Percentiles rank a stretch among this genome's conserved stretches.
Evolutionary conservation across 345 rosid species (phyloP).

Genomic region (Rubroshorea leprosula): DNA sequence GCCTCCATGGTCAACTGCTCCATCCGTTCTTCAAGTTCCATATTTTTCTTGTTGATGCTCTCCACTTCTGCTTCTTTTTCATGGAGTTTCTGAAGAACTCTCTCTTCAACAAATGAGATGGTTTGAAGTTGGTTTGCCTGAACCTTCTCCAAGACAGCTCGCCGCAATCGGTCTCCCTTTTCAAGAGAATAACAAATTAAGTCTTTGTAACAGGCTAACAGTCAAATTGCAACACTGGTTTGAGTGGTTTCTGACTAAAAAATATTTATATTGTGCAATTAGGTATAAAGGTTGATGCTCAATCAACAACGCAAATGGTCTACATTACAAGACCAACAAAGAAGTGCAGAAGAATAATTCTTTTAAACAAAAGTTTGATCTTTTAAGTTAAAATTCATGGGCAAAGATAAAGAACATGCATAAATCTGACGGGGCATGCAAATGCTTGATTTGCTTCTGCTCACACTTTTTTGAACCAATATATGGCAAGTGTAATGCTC

Average conservation of each 20-base stretch:
- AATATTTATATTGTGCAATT: too few relatives aligned
- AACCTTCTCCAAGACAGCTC: constrained; percentile 50
- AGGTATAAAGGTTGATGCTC: too few relatives aligned
- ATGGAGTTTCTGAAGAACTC: constrained; percentile 46
- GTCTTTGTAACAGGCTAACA: neutral
- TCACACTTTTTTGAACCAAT: neutral
- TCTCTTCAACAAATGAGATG: constrained; percentile 54
- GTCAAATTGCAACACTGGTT: neutral
- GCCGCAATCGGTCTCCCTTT: constrained; percentile 59
- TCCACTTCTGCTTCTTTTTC: constrained; percentile 75
- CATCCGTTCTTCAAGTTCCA: constrained; percentile 70
- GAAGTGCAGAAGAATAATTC: too few relatives aligned
- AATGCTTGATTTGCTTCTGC: neutral
- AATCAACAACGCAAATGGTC: too few relatives aligned
- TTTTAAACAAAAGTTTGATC: neutral
- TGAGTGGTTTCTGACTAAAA: too few relatives aligned
- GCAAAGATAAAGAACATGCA: neutral
- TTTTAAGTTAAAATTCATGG: neutral
- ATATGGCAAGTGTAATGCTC: neutral
- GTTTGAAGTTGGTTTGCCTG: constrained; percentile 54
- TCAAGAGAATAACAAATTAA: constrained; percentile 12
- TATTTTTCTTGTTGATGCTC: constrained; percentile 56
- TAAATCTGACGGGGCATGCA: neutral
- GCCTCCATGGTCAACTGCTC: constrained; percentile 66
- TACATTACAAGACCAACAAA: too few relatives aligned